Evolutionary conservation across 306 rosid genomes (phyloP).

Genomic region (Adenanthera pavonina): DNA sequence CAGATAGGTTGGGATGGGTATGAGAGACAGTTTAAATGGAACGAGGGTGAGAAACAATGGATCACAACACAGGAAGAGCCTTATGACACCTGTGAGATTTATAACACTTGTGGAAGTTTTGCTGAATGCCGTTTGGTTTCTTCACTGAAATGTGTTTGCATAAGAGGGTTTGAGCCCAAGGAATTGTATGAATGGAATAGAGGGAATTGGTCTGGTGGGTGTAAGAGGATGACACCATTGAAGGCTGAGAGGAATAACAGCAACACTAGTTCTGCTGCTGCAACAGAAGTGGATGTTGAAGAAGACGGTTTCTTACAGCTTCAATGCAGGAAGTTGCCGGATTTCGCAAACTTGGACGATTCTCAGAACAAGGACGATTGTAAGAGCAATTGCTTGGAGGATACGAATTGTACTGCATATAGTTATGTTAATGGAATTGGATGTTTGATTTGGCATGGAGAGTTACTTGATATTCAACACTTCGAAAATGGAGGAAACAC

Average conservation of each 20-base stretch:
- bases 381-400: slow-evolving; percentile 41
- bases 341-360: slow-evolving; percentile 42
- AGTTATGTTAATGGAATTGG: slow-evolving; percentile 58
- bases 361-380: slow-evolving; percentile 11
- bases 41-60: slow-evolving; percentile 45
- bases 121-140: slow-evolving; percentile 48
- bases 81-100: slow-evolving; percentile 52
- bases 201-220: slow-evolving; percentile 56
- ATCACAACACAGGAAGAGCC: slow-evolving; percentile 45
- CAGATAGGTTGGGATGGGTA: slow-evolving; percentile 60
- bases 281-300: slow-evolving; percentile 34
- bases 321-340: slow-evolving; percentile 58
- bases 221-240: slow-evolving; percentile 51
- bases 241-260: slow-evolving; percentile 45
- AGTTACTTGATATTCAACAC: slow-evolving; percentile 50
- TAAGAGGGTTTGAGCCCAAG: slow-evolving; percentile 48
- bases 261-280: slow-evolving; percentile 19
- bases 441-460: slow-evolving; percentile 58
- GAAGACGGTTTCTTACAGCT: slow-evolving; percentile 54
- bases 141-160: slow-evolving; percentile 48
- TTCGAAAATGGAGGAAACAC: slow-evolving; percentile 40
- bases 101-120: slow-evolving; percentile 63
- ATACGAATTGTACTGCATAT: slow-evolving; percentile 61
- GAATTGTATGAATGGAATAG: slow-evolving; percentile 42
- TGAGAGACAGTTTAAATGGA: slow-evolving; percentile 48